Base-by-base conservation (phyloP, 257 asterid genomes). In the Plectranthus barbatus region DNA sequence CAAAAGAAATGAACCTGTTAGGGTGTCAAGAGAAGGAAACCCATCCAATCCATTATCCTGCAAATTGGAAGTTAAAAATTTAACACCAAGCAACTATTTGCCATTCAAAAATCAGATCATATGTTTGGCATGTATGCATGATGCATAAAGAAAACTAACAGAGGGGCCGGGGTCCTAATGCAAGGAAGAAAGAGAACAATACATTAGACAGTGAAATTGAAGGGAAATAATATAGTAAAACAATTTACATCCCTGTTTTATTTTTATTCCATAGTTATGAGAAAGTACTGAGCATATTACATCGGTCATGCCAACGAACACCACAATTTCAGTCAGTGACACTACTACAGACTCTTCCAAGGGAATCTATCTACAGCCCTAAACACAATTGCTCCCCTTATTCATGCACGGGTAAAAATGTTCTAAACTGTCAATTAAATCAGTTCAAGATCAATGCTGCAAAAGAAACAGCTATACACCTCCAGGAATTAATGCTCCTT, bases 31-130 rank as follows among this genome's bases (percentile, higher is more conserved):
- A 50, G 40, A 70, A 55, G 81, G 59, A 33, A 61, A 64, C 56
- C 68, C 80, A 55, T n/a, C 87, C 26, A 51, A 41, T 60, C 49
- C 13, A 54, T 14, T 34, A 45, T 62, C 77, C 97, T 91, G 95
- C 72, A 77, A 83, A 59, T 67, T 18, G 48, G 64, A 48, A 73
- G 11, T 36, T 46, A 65, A n/a, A 58, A 15, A 29, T 31, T 49
- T 45, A 71, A 15, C 39, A 36, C n/a, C 21, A 24, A 15, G 34
- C 23, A 62, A 57, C 49, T 33, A 21, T 4, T 23, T 59, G 21
- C 50, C 7, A 44, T 29, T 56, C 36, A n/a, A 36, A 11, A 39
- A 39, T 40, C 23, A 60, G 37, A 40, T 53, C 66, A 70, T 26
- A 56, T n/a, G n/a, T n/a, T n/a, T n/a, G n/a, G n/a, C n/a, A n/a